Base-by-base conservation (phyloP, 768 basidiomycete genomes). In the Tricholoma saponaceum region DNA sequence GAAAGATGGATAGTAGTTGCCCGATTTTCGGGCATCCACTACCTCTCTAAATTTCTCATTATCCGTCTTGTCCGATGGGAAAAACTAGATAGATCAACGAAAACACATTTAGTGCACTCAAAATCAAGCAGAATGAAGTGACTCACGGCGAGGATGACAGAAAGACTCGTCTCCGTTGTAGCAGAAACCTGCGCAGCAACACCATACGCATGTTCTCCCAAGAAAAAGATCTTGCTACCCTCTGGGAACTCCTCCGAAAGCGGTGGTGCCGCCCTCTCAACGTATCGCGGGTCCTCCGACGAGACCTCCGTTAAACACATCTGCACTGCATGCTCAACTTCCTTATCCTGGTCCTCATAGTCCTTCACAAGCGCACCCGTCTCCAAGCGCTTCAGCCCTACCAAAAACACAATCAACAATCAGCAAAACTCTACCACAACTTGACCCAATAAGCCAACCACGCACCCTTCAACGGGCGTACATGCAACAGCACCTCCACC, bases 171-270 rank as follows among this genome's bases (percentile, higher is more conserved):
- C 3, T 89, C 83, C 0, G 81, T 82, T 0, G 93, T 92, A 0
- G 74, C 80, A 37, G 84, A 80, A 10, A 99, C 92, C 65, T 95
- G 90, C 0, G 95, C 95, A 13, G 96, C 93, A 2, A 92, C 87
- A n/a, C 97, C 97, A 66, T 96, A 99, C 0, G 91, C 93, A 68
- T 93, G 87, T 66, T 92, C 89, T 14, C 96, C 95, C 6, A 98
- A 80, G 84, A 98, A 98, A 74, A 99, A 97, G 26, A 98, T 90
- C 67, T 89, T 92, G 69, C 85, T 90, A 0, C 90, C 92, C 0
- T 84, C 85, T 0, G 95, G 95, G 74, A 92, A 98, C 68, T 98
- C 97, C 54, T 93, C 87, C 0, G 85, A 79, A 28, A 98, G 72
- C 0, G 92, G 86, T 0, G 92, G 89, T 0, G 97, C 83, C 8